Evolutionary conservation across 2,329 filamentous ascomycete species (phyloP), one percentile per base, ranked within the genome.

Genomic region (Ceratocystis smalleyi): DNA sequence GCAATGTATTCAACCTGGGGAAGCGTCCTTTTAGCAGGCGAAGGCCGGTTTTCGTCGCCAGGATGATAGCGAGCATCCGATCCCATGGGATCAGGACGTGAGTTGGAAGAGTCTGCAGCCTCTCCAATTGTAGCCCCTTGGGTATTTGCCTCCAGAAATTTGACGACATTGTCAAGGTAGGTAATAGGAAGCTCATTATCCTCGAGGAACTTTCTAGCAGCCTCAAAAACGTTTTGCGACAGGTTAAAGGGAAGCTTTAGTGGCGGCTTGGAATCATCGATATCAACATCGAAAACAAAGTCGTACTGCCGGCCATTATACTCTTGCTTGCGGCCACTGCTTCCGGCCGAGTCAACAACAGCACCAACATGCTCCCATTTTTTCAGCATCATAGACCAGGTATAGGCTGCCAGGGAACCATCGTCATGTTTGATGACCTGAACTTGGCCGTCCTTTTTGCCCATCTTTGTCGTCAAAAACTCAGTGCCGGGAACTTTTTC

Each of bases 381-480:
- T 62, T 83, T 79, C 67, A 86, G 79, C 68, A 77, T 74, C 68
- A 76, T 75, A 12, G 91, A 95, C 92, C 92, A 97, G 67, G 89
- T 85, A 72, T 97, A 89, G 7, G 91, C 91, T 3, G 88, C 90
- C 35, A 96, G 81, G 62, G 83, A 89, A 57, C 90, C 90, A 70
- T 95, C 86, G 6, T 82, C 77, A 72, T 96, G 88, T 66, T 82
- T 83, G 70, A 96, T 92, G 84, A 95, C 95, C 70, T 95, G 87
- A 4, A 96, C 88, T 72, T 99, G 92, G 0, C 94, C 94, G 68
- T 99, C 94, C 74, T 96, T 96, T n/a, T 89, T 94, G 2, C 94
- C 94, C 0, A 85, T 83, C 69, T 91, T 91, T 64, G 82, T 83
- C 64, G 84, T 83, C 7, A 99, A 77, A 70, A 96, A 96, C 19